A percentile compares a stretch with the other conserved stretches of the same genome.
These are phyloP conservation scores for Symbiodinium pilosum DNA, from an alignment of 73 alveolate genomes.

Conservation along the genomic window DNA sequence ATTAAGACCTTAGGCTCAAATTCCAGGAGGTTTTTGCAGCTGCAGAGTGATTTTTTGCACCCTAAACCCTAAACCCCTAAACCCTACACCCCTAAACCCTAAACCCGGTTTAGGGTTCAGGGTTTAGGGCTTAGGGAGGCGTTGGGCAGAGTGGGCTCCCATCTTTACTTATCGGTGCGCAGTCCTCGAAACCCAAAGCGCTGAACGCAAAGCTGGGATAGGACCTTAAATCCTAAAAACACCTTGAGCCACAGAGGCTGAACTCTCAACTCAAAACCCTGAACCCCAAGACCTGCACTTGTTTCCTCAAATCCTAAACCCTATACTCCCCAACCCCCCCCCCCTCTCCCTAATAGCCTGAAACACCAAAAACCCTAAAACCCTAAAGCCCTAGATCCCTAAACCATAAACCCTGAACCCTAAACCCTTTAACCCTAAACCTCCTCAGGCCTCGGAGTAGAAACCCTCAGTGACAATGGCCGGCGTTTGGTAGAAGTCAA, in stretches of 20 bases:
- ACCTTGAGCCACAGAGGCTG: neutral
- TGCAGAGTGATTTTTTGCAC: too few relatives aligned
- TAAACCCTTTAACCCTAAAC: neutral
- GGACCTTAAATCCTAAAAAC: neutral
- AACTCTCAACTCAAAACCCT: neutral
- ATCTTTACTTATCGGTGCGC: too few relatives aligned
- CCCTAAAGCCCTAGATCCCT: neutral
- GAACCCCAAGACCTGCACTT: neutral
- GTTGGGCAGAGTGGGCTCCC: neutral
- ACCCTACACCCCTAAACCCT: neutral
- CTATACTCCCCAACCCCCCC: neutral
- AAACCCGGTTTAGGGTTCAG: neutral
- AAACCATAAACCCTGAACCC: neutral
- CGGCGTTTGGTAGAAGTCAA: conserved; percentile 93
- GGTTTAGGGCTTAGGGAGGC: neutral
- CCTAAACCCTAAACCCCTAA: neutral
- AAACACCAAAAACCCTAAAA: neutral
- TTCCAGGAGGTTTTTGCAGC: too few relatives aligned
- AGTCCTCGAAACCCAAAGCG: too few relatives aligned
- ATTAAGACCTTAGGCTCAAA: too few relatives aligned
- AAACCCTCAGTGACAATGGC: conserved; percentile 89
- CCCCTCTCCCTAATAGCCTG: neutral
- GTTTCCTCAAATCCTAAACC: neutral
- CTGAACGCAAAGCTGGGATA: neutral
- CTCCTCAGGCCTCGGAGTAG: conserved; percentile 46